phyloP scores from a whole-genome alignment of 2,329 filamentous ascomycete species.

The Xylogone sp. region DNA sequence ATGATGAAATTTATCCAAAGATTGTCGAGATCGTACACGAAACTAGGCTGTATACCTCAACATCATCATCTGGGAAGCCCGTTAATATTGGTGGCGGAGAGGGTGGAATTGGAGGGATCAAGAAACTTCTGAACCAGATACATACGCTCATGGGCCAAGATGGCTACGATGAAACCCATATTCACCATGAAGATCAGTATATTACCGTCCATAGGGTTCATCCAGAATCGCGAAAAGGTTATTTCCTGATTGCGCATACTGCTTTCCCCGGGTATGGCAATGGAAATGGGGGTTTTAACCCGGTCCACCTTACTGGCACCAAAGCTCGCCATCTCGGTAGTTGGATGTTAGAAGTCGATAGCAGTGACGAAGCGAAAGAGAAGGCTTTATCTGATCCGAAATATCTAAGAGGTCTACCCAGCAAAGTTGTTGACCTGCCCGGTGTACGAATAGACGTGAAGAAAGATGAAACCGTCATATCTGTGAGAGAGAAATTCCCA shows the following conservation, averaged over 20 bases:
- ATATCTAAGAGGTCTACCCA: constrained; percentile 77
- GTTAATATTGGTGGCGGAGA: constrained; percentile 67
- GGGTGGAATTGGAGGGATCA: constrained; percentile 83
- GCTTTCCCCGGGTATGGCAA: constrained; percentile 89
- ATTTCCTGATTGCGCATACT: constrained; percentile 94
- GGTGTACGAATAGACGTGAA: constrained; percentile 71
- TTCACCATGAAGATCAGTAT: constrained; percentile 94
- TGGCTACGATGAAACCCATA: constrained; percentile 90
- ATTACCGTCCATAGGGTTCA: constrained; percentile 95
- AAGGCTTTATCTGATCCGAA: constrained; percentile 65
- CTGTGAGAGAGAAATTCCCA: constrained; percentile 77
- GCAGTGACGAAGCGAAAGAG: constrained; percentile 64
- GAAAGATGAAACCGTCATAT: constrained; percentile 72
- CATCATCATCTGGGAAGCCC: constrained; percentile 59
- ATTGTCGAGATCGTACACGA: constrained; percentile 93
- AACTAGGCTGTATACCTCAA: constrained; percentile 75
- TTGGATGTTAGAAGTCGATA: constrained; percentile 88
- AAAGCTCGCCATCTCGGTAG: constrained; percentile 82
- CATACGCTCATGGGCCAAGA: constrained; percentile 95
- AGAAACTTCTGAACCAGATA: constrained; percentile 90
- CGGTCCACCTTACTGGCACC: constrained; percentile 79
- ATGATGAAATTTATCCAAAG: constrained; percentile 92
- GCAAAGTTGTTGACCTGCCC: constrained; percentile 69
- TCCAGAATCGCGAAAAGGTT: constrained; percentile 85
- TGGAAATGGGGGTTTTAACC: constrained; percentile 74